Evolutionary conservation across 202 grass and related monocot species (phyloP).

Genomic region (Eragrostis tef): DNA sequence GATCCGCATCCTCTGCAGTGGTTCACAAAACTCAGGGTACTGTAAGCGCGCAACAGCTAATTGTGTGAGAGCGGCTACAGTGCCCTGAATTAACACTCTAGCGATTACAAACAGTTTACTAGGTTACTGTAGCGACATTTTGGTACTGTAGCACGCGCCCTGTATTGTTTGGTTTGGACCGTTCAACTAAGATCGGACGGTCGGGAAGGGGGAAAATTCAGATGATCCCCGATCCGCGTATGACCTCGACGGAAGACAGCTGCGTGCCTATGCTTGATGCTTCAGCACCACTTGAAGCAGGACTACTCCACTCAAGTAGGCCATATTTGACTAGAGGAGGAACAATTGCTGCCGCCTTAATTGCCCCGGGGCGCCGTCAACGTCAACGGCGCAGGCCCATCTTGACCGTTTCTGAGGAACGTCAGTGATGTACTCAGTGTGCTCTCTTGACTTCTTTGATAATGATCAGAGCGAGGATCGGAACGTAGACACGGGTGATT

Average conservation of each 20-base stretch:
- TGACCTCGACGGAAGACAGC: neutral
- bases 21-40: no score
- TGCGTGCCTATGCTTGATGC: neutral
- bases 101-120: no score
- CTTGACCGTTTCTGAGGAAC: constrained; percentile 24
- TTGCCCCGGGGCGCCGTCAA: neutral
- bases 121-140: no score
- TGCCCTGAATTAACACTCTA: no score
- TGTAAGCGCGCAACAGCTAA: no score
- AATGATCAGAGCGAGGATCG: neutral
- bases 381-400: constrained; percentile 1
- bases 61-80: no score
- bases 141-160: no score
- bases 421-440: neutral
- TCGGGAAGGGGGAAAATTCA: no score
- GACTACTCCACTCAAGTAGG: neutral
- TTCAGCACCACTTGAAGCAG: neutral
- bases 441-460: neutral
- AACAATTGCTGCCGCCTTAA: neutral
- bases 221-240: no score
- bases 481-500: neutral
- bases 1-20: no score
- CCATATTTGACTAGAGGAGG: constrained; percentile 28
- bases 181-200: no score
- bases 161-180: no score